These are phyloP conservation scores for Herpetomonas samuelpessoai DNA, from an alignment of 208 protist species.

Conservation along the genomic window DNA sequence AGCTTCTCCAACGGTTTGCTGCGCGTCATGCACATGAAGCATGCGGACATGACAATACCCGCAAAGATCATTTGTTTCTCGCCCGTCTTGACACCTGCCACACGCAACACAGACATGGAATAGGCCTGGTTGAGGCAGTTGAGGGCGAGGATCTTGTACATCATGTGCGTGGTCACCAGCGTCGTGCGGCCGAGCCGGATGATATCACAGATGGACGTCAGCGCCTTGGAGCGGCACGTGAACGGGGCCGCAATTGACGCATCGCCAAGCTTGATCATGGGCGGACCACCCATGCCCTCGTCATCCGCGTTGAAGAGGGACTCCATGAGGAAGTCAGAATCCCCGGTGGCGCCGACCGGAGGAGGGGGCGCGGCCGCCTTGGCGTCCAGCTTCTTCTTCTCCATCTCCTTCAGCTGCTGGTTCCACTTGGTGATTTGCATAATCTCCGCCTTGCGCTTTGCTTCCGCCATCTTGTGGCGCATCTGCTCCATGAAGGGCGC, in stretches of 20 bases:
- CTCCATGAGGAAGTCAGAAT: constrained; percentile 87
- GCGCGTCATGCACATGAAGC: constrained; percentile 98
- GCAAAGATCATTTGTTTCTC: constrained; percentile 97
- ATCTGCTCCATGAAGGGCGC: constrained; percentile 79
- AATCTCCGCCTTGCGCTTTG: constrained; percentile 84
- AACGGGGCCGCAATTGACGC: constrained; percentile 94
- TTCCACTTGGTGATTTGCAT: constrained; percentile 77
- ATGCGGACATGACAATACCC: constrained; percentile 94
- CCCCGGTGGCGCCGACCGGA: constrained; percentile 10
- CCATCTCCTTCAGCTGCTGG: constrained; percentile 59
- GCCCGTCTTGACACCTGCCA: constrained; percentile 96
- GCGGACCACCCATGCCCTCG: constrained; percentile 60
- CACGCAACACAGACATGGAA: constrained; percentile 95
- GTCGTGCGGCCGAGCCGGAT: constrained; percentile 97
- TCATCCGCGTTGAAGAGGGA: constrained; percentile 88
- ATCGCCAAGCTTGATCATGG: constrained; percentile 93
- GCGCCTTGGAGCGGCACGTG: constrained; percentile 89
- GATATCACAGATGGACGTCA: constrained; percentile 92
- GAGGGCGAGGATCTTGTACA: constrained; percentile 99
- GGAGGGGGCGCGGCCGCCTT: constrained; percentile 46
- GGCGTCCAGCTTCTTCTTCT: constrained; percentile 49
- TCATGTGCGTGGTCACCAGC: constrained; percentile 98
- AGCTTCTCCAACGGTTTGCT: constrained; percentile 92
- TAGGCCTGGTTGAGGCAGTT: constrained; percentile 98
- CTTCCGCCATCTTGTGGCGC: constrained; percentile 73